Conservation (phyloP, 768 basidiomycete species). For the Austroboletus eburneus region DNA sequence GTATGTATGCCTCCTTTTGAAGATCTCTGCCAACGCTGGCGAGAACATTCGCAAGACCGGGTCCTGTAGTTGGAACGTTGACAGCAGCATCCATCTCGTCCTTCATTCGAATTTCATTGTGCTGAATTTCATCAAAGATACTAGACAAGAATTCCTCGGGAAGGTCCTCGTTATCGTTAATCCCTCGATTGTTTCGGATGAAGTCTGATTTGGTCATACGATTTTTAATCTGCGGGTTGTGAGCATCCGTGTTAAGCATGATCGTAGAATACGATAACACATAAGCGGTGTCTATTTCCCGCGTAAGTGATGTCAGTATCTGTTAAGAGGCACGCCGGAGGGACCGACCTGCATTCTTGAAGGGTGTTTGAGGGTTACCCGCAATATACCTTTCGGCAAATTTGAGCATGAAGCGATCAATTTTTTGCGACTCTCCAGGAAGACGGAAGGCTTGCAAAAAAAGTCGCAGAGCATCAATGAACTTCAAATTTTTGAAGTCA, state of each 20-base stretch:
- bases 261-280: constrained; percentile 94
- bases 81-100: constrained; percentile 77
- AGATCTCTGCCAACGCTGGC: constrained; percentile 91
- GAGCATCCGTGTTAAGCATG: constrained; percentile 95
- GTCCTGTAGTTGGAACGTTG: constrained; percentile 41
- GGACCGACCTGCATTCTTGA: constrained; percentile 86
- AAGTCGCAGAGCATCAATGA: constrained; percentile 84
- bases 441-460: constrained; percentile 96
- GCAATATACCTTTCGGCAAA: constrained; percentile 97
- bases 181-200: constrained; percentile 91
- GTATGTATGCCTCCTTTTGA: constrained; percentile 92
- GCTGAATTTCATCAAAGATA: constrained; percentile 88
- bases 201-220: constrained; percentile 94
- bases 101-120: constrained; percentile 97
- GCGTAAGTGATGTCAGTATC: constrained; percentile 6
- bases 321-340: not conserved
- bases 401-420: constrained; percentile 98
- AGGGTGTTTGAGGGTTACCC: constrained; percentile 76
- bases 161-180: constrained; percentile 87
- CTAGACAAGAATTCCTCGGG: constrained; percentile 76
- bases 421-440: constrained; percentile 97
- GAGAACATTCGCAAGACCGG: constrained; percentile 78
- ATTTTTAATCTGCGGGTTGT: constrained; percentile 91
- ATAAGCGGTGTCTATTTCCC: constrained; percentile 75
- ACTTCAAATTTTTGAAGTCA: constrained; percentile 76